Base-by-base conservation (phyloP, 345 rosid species). In the Tarenaya hassleriana region DNA sequence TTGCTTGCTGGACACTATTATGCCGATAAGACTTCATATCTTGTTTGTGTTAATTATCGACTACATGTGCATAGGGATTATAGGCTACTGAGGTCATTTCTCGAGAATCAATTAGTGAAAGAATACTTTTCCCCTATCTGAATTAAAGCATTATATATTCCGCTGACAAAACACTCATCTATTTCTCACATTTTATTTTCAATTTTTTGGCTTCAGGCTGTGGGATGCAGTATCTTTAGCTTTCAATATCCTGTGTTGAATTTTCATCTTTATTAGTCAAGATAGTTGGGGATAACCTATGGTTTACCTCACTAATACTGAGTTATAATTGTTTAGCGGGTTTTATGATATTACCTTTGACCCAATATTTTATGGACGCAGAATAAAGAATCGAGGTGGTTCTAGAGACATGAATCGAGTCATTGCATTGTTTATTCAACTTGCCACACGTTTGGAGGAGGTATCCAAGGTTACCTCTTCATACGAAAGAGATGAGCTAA, bases 361-460 rank as follows among this genome's bases (percentile, higher is more conserved):
- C 62, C 4, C 50, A 24, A 24, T 29, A 45, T 47, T 60, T 34
- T 51, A 17, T 75, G 64, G 40, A 50, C 61, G 68, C 75, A 94
- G 99, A 66, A 84, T 79, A 41, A 86, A 81, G 77, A 82, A 67
- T 64, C 78, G 83, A 24, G 88, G 95, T 51, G 80, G 75, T 57
- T 62, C 82, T 38, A 80, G 85, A 58, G 82, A 86, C 69, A 86
- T 86, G 84, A 82, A 83, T 75, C 78, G 16, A 64, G 73, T 86
- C 46, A 73, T 80, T 61, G 51, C 83, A n/a, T 67, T 77, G 54
- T 88, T 94, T 69, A 80, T 86, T 66, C 81, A 80, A 64, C 92
- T 94, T 56, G 99, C 89, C 41, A 78, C 97, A 10, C 91, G 72
- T 35, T 86, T 94, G 76, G 99, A 80, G 55, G 80, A 80, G 65